Conservation (phyloP, 176 grass and related monocot species). For the Poa pratensis region DNA sequence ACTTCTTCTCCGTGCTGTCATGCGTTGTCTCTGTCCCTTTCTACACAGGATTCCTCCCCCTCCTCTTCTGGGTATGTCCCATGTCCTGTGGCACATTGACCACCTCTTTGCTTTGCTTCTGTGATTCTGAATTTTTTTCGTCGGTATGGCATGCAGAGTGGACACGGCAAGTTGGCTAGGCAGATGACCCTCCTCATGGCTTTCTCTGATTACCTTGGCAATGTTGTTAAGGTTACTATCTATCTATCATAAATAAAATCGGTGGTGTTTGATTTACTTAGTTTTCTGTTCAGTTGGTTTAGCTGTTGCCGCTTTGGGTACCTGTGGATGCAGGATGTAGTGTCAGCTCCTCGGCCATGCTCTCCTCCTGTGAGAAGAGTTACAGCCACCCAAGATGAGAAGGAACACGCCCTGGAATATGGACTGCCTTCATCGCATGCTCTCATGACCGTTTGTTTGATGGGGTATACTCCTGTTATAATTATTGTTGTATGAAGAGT, state of each 20-base stretch:
- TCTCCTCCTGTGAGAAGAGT: constrained; percentile 91
- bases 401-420: constrained; percentile 97
- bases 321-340: constrained; percentile 63
- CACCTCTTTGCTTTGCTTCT: constrained; percentile 1
- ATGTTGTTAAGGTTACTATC: constrained; percentile 75
- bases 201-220: constrained; percentile 94
- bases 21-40: constrained; percentile 93
- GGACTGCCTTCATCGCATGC: constrained; percentile 91
- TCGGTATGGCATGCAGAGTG: constrained; percentile 64
- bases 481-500: background rate
- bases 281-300: background rate
- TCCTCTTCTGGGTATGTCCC: constrained; percentile 90
- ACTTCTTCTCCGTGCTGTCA: constrained; percentile 84
- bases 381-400: constrained; percentile 82
- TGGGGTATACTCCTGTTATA: constrained; percentile 62
- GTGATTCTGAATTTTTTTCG: constrained; percentile 22
- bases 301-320: background rate
- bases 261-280: background rate
- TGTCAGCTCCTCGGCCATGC: constrained; percentile 93
- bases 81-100: background rate
- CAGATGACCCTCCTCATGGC: constrained; percentile 97
- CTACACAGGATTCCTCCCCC: constrained; percentile 94
- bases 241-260: background rate
- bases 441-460: constrained; percentile 89
- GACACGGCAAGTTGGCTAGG: constrained; percentile 83